Percentiles rank a stretch among this genome's conserved stretches.
These are phyloP conservation scores for Sphaerulina populicola DNA, from an alignment of 2,329 filamentous ascomycete genomes.

Conservation along the genomic window DNA sequence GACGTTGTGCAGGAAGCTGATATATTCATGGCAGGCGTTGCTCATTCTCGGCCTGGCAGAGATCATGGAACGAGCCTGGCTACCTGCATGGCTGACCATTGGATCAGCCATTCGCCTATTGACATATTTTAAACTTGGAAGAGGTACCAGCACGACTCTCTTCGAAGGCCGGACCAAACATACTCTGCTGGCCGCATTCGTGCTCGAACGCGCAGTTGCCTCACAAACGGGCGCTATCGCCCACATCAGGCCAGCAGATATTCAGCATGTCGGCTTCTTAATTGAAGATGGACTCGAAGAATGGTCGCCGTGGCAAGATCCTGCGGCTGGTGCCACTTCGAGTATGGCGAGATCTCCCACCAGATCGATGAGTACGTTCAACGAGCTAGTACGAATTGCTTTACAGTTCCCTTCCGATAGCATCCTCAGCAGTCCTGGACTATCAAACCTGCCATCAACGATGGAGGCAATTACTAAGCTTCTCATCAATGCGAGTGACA, in stretches of 20 bases:
- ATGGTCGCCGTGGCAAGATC: constrained; percentile 62
- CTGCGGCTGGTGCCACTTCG: constrained; percentile 11
- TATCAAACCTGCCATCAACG: neutral
- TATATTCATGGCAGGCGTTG: constrained; percentile 35
- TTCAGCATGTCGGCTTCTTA: constrained; percentile 43
- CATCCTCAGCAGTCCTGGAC: neutral
- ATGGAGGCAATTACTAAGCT: constrained; percentile 14
- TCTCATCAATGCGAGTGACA: constrained; percentile 17
- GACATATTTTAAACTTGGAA: constrained; percentile 30
- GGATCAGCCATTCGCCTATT: constrained; percentile 54
- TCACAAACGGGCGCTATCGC: constrained; percentile 45
- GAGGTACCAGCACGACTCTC: constrained; percentile 10
- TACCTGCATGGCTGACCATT: constrained; percentile 55
- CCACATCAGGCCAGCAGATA: constrained; percentile 44
- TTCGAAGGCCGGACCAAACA: constrained; percentile 31
- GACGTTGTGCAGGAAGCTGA: constrained; percentile 16
- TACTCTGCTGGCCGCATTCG: constrained; percentile 51
- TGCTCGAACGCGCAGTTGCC: constrained; percentile 54
- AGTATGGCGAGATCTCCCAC: constrained; percentile 33
- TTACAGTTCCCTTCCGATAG: constrained; percentile 5
- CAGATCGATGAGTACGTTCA: constrained; percentile 45
- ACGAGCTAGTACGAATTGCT: constrained; percentile 37
- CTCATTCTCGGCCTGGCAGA: constrained; percentile 53
- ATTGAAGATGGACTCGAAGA: constrained; percentile 63
- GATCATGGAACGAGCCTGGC: constrained; percentile 50